Percentiles rank a stretch among this genome's conserved stretches.
phyloP scores from a whole-genome alignment of 148 eudicot genomes.

The Suaeda aralocaspica region DNA sequence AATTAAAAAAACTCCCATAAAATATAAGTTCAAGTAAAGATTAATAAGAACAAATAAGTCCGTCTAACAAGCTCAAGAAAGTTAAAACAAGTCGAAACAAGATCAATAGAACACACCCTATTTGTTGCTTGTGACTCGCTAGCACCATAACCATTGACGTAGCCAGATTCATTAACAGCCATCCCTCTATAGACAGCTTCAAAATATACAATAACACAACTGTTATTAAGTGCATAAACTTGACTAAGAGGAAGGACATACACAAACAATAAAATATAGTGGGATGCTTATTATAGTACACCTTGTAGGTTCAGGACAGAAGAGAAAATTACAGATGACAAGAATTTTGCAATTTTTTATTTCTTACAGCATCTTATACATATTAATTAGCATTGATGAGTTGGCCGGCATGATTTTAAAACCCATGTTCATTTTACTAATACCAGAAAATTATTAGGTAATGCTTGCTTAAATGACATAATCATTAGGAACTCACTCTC shows the following conservation, averaged over 20 bases:
- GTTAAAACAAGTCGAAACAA: constrained; percentile 19
- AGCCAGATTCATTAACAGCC: constrained; percentile 13
- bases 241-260: background rate
- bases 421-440: no score
- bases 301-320: background rate
- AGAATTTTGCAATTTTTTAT: background rate
- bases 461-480: no score
- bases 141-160: constrained; percentile 30
- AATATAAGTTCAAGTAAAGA: no score
- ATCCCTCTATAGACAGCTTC: constrained; percentile 1
- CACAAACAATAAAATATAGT: background rate
- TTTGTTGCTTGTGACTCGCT: constrained; percentile 28
- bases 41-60: no score
- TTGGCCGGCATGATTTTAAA: no score
- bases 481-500: no score
- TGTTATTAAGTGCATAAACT: background rate
- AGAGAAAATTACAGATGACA: background rate
- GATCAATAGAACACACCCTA: constrained; percentile 31
- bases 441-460: no score
- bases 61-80: constrained; percentile 27
- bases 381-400: background rate
- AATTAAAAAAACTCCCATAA: constrained; percentile 36
- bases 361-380: background rate
- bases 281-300: background rate
- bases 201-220: background rate